Conservation (phyloP, 2,329 filamentous ascomycete genomes). For the Talaromyces sp. region DNA sequence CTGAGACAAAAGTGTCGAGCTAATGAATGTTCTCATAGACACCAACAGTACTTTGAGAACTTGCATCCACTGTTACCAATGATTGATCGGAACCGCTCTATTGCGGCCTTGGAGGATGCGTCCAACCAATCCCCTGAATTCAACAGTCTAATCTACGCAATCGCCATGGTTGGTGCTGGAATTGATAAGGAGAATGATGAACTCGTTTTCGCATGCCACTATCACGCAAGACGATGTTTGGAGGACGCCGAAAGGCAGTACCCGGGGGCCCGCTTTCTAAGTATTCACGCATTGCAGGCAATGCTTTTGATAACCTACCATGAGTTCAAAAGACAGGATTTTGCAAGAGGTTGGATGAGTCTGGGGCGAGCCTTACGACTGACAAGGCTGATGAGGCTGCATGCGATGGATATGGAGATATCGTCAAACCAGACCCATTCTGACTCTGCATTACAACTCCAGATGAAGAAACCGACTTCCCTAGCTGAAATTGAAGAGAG, state of each 20-base stretch:
- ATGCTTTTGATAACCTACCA: not conserved
- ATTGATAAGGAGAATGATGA: not conserved
- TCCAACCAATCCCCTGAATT: not conserved
- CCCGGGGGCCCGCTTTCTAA: not conserved
- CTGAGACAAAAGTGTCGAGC: not conserved
- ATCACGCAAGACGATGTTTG: conserved; percentile 3
- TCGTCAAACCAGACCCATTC: not conserved
- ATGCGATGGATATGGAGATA: not conserved
- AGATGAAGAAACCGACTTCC: not conserved
- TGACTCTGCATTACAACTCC: not conserved
- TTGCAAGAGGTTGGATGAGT: not conserved
- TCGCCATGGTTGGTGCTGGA: not conserved
- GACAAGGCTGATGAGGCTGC: not conserved
- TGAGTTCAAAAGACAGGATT: not conserved
- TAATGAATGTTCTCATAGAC: not conserved
- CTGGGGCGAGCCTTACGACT: not conserved
- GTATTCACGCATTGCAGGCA: not conserved
- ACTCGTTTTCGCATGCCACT: not conserved
- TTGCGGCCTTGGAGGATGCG: not conserved
- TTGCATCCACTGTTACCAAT: not conserved
- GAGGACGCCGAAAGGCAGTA: not conserved
- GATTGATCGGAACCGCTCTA: not conserved
- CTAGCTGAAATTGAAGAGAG: not conserved
- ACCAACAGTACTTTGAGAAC: not conserved
- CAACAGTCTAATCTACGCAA: not conserved